A percentile compares a stretch with the other conserved stretches of the same genome.
Evolutionary conservation across 352 stramenopile genomes (phyloP).

Genomic region (Globisporangium uncinulatum): DNA sequence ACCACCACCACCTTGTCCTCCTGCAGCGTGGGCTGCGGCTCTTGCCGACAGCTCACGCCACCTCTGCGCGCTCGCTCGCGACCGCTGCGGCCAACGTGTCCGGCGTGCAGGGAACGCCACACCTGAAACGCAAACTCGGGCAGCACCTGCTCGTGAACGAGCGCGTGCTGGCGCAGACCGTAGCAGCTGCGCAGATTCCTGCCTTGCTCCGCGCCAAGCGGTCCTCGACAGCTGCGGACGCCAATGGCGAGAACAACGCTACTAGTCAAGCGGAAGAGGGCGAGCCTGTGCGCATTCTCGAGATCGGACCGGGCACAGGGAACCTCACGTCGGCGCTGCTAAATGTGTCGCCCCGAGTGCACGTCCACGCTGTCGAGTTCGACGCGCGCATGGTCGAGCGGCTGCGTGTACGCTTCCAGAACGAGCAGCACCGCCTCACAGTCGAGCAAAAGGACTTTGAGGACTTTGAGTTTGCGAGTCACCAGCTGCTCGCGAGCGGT

Average conservation of each 20-base stretch:
- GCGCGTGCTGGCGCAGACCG: constrained; percentile 54
- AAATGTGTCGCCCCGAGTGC: constrained; percentile 29
- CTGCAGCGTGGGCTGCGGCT: not conserved
- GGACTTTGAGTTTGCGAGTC: constrained; percentile 30
- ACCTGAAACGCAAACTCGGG: constrained; percentile 78
- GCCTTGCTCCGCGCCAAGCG: constrained; percentile 19
- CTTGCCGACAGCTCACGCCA: too few species aligned
- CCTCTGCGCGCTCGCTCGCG: not conserved
- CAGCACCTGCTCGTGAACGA: constrained; percentile 77
- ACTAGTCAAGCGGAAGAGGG: too few species aligned
- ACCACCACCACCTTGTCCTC: constrained; percentile 57
- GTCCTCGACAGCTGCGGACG: not conserved
- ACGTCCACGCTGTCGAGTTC: constrained; percentile 70
- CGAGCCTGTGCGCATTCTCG: constrained; percentile 56
- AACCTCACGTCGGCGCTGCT: constrained; percentile 84
- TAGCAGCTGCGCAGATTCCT: constrained; percentile 49
- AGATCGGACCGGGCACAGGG: constrained; percentile 80
- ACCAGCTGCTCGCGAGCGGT: constrained; percentile 3
- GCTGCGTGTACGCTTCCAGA: constrained; percentile 50
- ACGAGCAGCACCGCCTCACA: constrained; percentile 19
- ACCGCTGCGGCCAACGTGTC: constrained; percentile 24
- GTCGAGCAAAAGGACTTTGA: constrained; percentile 43
- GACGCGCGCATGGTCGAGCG: constrained; percentile 72
- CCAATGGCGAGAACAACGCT: not conserved
- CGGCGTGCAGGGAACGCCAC: constrained; percentile 45